Percentiles rank a stretch among this genome's conserved stretches.
Evolutionary conservation across 192 early-diverging fungal species (phyloP).

Genomic region (Chytriomyces sp.): DNA sequence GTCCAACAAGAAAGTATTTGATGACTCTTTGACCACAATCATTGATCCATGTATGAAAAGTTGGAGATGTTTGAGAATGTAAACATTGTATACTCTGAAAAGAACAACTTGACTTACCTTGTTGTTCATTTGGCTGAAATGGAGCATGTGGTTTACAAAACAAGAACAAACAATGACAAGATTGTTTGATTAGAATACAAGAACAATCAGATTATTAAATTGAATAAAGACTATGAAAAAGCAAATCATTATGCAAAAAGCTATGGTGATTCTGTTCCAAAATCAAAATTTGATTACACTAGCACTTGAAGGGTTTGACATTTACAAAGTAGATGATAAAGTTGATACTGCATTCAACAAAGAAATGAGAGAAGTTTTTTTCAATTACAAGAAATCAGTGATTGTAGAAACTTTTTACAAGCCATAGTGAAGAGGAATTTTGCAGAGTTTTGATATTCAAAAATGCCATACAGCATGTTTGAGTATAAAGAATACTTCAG

Average conservation of each 20-base stretch:
- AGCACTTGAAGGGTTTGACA: conserved; percentile 4
- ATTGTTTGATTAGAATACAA: too few relatives aligned
- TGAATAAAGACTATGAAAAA: too few relatives aligned
- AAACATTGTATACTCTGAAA: background rate
- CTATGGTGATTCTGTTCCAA: conserved; percentile 16
- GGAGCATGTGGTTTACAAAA: too few relatives aligned
- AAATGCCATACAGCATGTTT: too few relatives aligned
- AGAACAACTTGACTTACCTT: conserved; percentile 1
- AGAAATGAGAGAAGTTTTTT: background rate
- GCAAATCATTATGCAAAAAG: conserved; percentile 11
- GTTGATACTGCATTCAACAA: background rate
- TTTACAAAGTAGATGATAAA: conserved; percentile 8
- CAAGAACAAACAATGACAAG: too few relatives aligned
- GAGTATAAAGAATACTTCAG: too few relatives aligned
- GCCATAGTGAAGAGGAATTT: too few relatives aligned
- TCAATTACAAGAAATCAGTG: too few relatives aligned
- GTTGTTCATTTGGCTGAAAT: conserved; percentile 14
- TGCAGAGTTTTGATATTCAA: too few relatives aligned
- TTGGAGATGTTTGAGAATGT: background rate
- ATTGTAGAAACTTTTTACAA: too few relatives aligned
- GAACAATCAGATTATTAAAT: conserved; percentile 3
- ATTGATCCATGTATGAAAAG: background rate
- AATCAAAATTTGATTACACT: conserved; percentile 15
- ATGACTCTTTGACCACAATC: too few relatives aligned
- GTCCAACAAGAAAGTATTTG: too few relatives aligned